A percentile compares a stretch with the other conserved stretches of the same genome.
Evolutionary conservation across 805 yeast genomes (phyloP).

Genomic region (Candida qinlingensis): DNA sequence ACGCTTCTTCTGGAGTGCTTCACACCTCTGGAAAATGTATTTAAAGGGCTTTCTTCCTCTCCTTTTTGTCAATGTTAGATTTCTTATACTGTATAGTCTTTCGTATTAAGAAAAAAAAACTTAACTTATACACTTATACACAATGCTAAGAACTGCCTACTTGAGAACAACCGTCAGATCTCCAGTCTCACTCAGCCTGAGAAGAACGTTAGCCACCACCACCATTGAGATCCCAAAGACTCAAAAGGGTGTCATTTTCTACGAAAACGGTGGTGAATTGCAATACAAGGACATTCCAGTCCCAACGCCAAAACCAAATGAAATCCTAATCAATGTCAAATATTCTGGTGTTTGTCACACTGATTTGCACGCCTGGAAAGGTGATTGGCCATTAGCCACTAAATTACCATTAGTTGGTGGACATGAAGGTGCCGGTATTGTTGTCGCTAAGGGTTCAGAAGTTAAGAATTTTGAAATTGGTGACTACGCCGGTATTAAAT

Average conservation of each 20-base stretch:
- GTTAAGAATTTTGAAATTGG: conserved; percentile 60
- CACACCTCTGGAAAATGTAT: too few species aligned
- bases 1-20: too few species aligned
- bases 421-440: conserved; percentile 73
- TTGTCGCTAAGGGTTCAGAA: conserved; percentile 57
- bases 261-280: conserved; percentile 45
- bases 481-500: conserved; percentile 63
- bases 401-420: conserved; percentile 65
- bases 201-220: conserved; percentile 26
- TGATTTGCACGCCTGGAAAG: conserved; percentile 57
- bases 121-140: neutral
- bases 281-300: conserved; percentile 49
- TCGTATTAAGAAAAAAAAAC: too few species aligned
- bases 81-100: neutral
- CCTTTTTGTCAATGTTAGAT: neutral
- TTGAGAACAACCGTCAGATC: conserved; percentile 18
- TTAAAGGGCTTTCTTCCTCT: neutral
- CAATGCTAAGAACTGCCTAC: conserved; percentile 22
- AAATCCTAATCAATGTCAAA: conserved; percentile 59
- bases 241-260: conserved; percentile 50
- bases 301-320: conserved; percentile 59
- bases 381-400: conserved; percentile 42
- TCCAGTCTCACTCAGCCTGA: conserved; percentile 13
- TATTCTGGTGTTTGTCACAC: conserved; percentile 76
- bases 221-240: conserved; percentile 36